Evolutionary conservation across 345 rosid species (phyloP), one percentile per base, ranked within the genome.

Genomic region (Cochlearia excelsa): DNA sequence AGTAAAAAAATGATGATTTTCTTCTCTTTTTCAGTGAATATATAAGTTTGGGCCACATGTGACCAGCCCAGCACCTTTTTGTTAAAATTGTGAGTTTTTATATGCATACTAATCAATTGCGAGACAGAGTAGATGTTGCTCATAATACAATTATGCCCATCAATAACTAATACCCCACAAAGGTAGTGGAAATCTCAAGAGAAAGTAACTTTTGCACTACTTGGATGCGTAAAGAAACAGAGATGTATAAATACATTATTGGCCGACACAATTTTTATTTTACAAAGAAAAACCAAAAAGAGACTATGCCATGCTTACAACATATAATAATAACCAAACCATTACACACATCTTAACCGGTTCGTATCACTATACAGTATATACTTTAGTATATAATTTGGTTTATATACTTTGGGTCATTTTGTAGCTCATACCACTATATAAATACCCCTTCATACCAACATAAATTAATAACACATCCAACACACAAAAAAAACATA

Each of bases 391-490:
- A 5, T 35, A 35, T 35, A 35, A 5, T 35, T 35, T 35, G 1
- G 6, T 35, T 35, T 35, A 35, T 35, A 8, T 35, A 5, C 39
- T 35, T 35, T n/a, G n/a, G 3, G 39, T 35, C 3, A 5, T 46
- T 44, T 38, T 54, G 30, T 40, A 55, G 63, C 68, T 56, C 44
- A 44, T 6, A 41, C 74, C 69, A 50, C 74, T 50, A 69, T 63
- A 70, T 63, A 70, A 42, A 70, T 70, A 63, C 61, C 69, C 50
- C 37, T 50, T 8, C 69, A 44, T 57, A 60, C 70, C 65, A 44
- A 11, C 49, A 30, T 31, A 46, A 63, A 5, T 50, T 28, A 60
- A 63, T 63, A 70, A 26, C 49, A 37, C 74, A 57, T 63, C 42
- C 45, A 55, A 33, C 63, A 7, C 58, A n/a, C n/a, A n/a, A n/a